A percentile compares a stretch with the other conserved stretches of the same genome.
Evolutionary conservation across 1,284 basidiomycete species (phyloP).

Genomic region (Rhodotorula mucilaginosa): DNA sequence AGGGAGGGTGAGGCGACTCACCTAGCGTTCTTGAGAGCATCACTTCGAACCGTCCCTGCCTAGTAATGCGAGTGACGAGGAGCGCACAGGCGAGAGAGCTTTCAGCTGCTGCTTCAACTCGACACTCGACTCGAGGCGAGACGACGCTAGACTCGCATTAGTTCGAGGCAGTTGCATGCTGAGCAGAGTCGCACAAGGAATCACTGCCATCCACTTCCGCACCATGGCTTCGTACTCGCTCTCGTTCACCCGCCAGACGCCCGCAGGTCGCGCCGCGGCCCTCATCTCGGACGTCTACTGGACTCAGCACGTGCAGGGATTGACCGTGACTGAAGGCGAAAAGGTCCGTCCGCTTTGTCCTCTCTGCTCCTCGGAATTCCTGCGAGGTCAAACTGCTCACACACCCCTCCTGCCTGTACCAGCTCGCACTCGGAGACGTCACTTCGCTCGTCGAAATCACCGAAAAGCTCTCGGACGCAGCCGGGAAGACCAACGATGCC

Average conservation of each 20-base stretch:
- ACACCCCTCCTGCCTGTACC: not conserved
- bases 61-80: not conserved
- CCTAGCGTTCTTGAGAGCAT: slow-evolving; percentile 2
- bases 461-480: slow-evolving; percentile 33
- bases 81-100: not conserved
- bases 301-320: slow-evolving; percentile 22
- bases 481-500: slow-evolving; percentile 39
- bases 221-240: slow-evolving; percentile 1
- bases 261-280: slow-evolving; percentile 17
- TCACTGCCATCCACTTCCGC: too few relatives aligned
- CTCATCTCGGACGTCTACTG: slow-evolving; percentile 36
- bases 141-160: too few relatives aligned
- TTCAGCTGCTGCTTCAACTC: not conserved
- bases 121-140: not conserved
- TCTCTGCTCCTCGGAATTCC: not conserved
- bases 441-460: slow-evolving; percentile 27
- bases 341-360: slow-evolving; percentile 16
- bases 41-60: not conserved
- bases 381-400: not conserved
- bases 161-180: too few relatives aligned
- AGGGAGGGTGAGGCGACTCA: too few relatives aligned
- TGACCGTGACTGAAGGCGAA: slow-evolving; percentile 25
- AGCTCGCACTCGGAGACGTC: slow-evolving; percentile 25
- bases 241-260: slow-evolving; percentile 15
- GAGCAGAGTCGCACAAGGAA: not conserved